Percentiles rank a stretch among this genome's conserved stretches.
These are phyloP conservation scores for Melampsora larici-populina DNA, from an alignment of 1,284 basidiomycete species.

Conservation along the genomic window DNA sequence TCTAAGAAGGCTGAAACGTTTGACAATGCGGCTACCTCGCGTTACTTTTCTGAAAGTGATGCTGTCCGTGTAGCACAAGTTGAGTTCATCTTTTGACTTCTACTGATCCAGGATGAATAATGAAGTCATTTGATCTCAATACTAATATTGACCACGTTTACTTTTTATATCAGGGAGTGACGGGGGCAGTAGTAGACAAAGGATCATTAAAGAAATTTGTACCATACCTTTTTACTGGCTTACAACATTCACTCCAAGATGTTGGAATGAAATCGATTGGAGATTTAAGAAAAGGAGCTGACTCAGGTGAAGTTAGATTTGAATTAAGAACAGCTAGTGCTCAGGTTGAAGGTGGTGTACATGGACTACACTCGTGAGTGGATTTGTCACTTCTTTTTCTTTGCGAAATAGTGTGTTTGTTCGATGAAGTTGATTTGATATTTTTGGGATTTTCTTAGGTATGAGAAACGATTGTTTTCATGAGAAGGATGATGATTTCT, in stretches of 20 bases:
- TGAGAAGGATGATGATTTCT: background rate
- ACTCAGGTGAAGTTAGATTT: conserved; percentile 71
- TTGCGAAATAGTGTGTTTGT: background rate
- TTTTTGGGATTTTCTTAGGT: background rate
- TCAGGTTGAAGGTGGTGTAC: conserved; percentile 92
- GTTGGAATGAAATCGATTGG: conserved; percentile 72
- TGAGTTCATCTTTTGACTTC: background rate
- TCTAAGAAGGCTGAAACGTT: conserved; percentile 55
- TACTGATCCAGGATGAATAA: background rate
- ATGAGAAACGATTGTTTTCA: conserved; percentile 43
- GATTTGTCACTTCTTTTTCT: background rate
- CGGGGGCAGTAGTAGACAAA: conserved; percentile 96
- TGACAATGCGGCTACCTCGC: conserved; percentile 92
- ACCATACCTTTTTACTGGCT: conserved; percentile 84
- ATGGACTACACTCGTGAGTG: conserved; percentile 81
- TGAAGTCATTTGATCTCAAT: background rate
- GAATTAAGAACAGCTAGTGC: conserved; percentile 92
- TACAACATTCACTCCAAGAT: conserved; percentile 96
- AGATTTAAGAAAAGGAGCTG: conserved; percentile 66
- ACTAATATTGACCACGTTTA: background rate
- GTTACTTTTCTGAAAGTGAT: conserved; percentile 95
- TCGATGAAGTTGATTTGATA: background rate
- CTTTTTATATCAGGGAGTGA: conserved; percentile 64
- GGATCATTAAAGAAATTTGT: conserved; percentile 81
- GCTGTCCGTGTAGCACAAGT: conserved; percentile 89